Evolutionary conservation across 2,329 filamentous ascomycete species (phyloP).

Genomic region (Calonectria hawksworthii): DNA sequence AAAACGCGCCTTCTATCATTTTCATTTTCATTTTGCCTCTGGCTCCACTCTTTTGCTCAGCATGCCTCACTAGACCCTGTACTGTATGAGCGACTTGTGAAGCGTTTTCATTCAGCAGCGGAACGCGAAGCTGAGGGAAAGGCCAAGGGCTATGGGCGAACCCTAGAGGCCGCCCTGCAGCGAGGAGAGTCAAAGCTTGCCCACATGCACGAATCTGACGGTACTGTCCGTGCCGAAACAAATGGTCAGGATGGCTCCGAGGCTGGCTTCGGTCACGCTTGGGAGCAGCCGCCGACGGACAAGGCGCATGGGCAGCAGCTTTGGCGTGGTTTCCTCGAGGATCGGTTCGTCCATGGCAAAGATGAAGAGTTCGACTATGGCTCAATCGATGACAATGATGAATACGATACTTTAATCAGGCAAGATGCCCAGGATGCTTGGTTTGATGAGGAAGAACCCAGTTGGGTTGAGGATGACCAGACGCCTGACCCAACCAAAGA

Average conservation of each 20-base stretch:
- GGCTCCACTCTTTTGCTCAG: conserved; percentile 16
- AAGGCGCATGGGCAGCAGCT: conserved; percentile 76
- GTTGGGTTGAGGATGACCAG: conserved; percentile 67
- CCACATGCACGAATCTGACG: conserved; percentile 52
- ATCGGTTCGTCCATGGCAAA: conserved; percentile 80
- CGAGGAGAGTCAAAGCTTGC: conserved; percentile 83
- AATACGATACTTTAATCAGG: conserved; percentile 74
- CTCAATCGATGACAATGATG: conserved; percentile 78
- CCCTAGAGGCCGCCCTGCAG: conserved; percentile 82
- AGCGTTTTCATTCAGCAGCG: conserved; percentile 79
- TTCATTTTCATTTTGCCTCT: not conserved
- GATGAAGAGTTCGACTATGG: conserved; percentile 86
- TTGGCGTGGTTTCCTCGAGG: conserved; percentile 80
- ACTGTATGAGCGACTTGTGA: conserved; percentile 85
- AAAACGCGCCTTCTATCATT: not conserved
- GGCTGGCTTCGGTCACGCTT: conserved; percentile 54
- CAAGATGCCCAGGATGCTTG: conserved; percentile 80
- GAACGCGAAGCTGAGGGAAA: conserved; percentile 83
- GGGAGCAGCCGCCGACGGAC: conserved; percentile 46
- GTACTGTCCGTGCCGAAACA: not conserved
- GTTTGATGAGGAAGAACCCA: conserved; percentile 84
- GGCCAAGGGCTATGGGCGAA: conserved; percentile 82
- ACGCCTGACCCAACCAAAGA: conserved; percentile 9
- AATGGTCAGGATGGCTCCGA: conserved; percentile 20
- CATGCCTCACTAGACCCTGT: conserved; percentile 72